Base-by-base conservation (phyloP, 441 rosid genomes). In the Erodium chrysanthum region DNA sequence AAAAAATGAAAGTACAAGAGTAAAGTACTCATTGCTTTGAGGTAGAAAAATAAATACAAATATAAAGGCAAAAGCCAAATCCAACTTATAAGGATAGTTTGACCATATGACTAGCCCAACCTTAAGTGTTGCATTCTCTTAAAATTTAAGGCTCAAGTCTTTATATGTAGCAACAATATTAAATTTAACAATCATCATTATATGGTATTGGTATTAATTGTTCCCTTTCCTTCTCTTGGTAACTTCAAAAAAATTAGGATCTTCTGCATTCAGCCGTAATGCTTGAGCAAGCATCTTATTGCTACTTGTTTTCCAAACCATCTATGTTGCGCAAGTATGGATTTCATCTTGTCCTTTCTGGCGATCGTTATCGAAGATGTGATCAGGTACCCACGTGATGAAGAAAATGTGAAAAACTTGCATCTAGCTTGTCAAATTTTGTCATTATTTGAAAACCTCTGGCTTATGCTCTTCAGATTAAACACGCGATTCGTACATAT, bases 271-370 rank as follows among this genome's bases (percentile, higher is more conserved):
- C 96, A 17, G 99, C 99, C 73, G 96, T 95, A 64, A 88, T 95
- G 98, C 89, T 92, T 66, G 99, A 95, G 91, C 99, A 95, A 85
- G 96, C 97, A 78, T 90, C 99, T 69, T 92, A 92, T 76, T 95
- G 99, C 82, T 95, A 86, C 81, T 78, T 95, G 83, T 80, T 90
- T 70, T 86, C 96, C 58, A 83, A 81, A 78, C 99, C 97, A 66
- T 81, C 92, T 65, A 92, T 95, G 99, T 72, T 92, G 74, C 89
- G 91, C 81, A 95, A 92, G 81, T 92, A 87, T 84, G 99, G 99
- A 65, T 92, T 92, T 83, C 98, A 92, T 87, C 89, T 92, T 73
- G 88, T 95, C 80, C 98, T 95, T 79, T 87, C 99, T 65, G 99
- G 99, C 20, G 97, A 92, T 73, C 96, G 84, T 65, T 95, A 95